Evolutionary conservation across 805 yeast genomes (phyloP).

Genomic region (Ogataea neopini): DNA sequence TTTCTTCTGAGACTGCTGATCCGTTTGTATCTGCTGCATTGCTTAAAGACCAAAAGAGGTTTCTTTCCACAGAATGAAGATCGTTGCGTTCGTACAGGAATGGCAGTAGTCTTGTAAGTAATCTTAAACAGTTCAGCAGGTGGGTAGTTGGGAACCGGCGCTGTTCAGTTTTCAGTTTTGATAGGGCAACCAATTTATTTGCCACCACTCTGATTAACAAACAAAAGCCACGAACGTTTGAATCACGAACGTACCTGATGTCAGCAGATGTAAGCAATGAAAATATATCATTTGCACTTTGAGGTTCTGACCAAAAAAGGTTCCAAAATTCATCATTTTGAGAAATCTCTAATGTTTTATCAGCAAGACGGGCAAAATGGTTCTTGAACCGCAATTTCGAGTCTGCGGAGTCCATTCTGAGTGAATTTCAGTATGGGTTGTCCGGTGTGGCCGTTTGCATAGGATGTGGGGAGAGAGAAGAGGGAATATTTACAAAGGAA

Average conservation of each 20-base stretch:
- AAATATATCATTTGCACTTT: conserved; percentile 56
- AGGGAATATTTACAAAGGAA: not conserved
- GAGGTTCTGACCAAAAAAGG: conserved; percentile 49
- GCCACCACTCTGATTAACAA: conserved; percentile 47
- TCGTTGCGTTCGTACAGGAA: conserved; percentile 57
- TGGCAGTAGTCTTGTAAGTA: conserved; percentile 67
- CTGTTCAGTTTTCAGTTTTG: conserved; percentile 22
- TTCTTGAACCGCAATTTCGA: conserved; percentile 61
- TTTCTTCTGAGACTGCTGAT: conserved; percentile 11
- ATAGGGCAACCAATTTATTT: conserved; percentile 34
- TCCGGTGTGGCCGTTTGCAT: not conserved
- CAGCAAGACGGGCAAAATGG: conserved; percentile 60
- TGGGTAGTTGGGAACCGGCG: conserved; percentile 33
- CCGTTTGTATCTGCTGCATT: conserved; percentile 17
- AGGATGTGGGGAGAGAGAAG: no score
- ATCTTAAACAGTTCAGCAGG: conserved; percentile 60
- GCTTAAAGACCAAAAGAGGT: conserved; percentile 46
- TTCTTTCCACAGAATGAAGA: conserved; percentile 35
- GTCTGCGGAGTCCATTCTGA: conserved; percentile 70
- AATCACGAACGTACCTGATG: conserved; percentile 57
- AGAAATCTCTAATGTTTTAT: conserved; percentile 39
- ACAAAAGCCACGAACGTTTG: conserved; percentile 58
- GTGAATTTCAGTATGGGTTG: not conserved
- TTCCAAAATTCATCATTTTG: conserved; percentile 44
- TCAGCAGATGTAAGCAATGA: conserved; percentile 58